A percentile compares a stretch with the other conserved stretches of the same genome.
Evolutionary conservation across 345 rosid genomes (phyloP).

Genomic region (Acer saccharum): DNA sequence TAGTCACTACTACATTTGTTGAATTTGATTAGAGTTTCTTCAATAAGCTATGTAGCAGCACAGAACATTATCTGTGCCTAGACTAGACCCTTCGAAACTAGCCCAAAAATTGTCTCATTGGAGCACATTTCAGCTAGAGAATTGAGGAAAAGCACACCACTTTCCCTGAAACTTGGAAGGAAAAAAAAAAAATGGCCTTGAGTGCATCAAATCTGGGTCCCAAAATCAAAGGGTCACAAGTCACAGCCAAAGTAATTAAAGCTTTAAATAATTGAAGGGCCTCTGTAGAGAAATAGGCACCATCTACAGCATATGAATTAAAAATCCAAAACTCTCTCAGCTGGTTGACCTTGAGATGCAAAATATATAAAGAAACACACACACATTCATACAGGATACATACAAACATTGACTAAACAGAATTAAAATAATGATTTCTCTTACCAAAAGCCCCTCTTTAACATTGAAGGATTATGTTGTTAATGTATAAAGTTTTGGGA

Average conservation of each 20-base stretch:
- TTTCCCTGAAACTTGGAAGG: background rate
- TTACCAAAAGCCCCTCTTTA: too few relatives aligned
- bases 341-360: background rate
- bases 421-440: too few relatives aligned
- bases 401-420: too few relatives aligned
- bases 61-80: background rate
- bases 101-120: background rate
- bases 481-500: background rate
- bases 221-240: background rate
- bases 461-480: too few relatives aligned
- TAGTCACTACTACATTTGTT: too few relatives aligned
- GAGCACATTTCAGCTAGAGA: background rate
- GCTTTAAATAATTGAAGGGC: background rate
- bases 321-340: background rate
- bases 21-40: too few relatives aligned
- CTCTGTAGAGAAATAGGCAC: background rate
- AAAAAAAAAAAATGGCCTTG: background rate
- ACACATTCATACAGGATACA: too few relatives aligned
- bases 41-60: too few relatives aligned
- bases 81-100: background rate
- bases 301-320: too few relatives aligned
- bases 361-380: background rate
- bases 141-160: background rate
- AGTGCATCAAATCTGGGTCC: background rate
- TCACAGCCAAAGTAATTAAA: background rate